phyloP scores from a whole-genome alignment of 2,329 filamentous ascomycete genomes.

The Diaporthe longicolla region DNA sequence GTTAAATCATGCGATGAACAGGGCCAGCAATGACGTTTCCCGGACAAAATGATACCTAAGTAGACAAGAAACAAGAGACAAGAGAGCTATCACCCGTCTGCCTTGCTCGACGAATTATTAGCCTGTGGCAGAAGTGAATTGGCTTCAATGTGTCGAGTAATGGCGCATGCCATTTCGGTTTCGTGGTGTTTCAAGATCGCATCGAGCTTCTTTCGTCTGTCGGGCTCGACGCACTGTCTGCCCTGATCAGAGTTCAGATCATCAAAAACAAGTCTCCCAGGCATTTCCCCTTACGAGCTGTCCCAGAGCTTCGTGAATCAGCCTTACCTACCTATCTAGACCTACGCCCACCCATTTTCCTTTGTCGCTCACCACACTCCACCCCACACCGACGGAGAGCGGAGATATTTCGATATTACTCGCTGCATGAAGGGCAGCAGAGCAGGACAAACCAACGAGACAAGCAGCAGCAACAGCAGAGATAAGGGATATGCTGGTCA shows the following conservation, averaged over 20 bases:
- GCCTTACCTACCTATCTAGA: neutral
- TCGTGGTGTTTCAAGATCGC: constrained; percentile 26
- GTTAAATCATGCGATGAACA: neutral
- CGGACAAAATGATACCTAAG: neutral
- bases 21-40: constrained; percentile 23
- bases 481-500: constrained; percentile 1
- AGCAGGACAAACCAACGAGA: neutral
- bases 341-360: neutral
- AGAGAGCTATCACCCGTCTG: neutral
- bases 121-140: neutral
- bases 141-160: constrained; percentile 1
- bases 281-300: neutral
- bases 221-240: constrained; percentile 1
- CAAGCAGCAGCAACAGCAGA: neutral
- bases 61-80: no score
- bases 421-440: neutral
- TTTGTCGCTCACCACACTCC: neutral
- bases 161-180: constrained; percentile 13
- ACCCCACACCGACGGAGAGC: neutral
- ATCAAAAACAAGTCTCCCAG: constrained; percentile 5
- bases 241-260: neutral
- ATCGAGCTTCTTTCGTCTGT: neutral
- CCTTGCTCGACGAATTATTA: neutral
- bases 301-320: constrained; percentile 3
- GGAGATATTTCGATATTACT: neutral